phyloP scores from a whole-genome alignment of 139 green algal genomes.

The Picochlorum sp. region DNA sequence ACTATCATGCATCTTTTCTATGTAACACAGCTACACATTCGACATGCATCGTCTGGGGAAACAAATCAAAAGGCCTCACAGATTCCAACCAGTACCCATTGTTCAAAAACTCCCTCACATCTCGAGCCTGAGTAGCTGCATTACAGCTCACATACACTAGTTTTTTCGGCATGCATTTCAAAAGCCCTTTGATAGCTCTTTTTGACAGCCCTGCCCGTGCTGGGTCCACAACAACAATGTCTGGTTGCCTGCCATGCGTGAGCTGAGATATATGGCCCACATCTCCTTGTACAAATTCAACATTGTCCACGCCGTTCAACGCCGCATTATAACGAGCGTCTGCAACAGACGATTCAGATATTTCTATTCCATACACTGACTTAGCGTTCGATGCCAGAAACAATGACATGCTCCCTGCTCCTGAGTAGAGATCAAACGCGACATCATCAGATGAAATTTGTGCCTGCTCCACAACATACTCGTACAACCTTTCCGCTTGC shows the following conservation, averaged over 20 bases:
- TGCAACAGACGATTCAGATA: conserved; percentile 20
- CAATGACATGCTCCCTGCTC: conserved; percentile 75
- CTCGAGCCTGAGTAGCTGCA: conserved; percentile 52
- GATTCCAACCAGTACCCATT: conserved; percentile 42
- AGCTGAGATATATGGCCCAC: conserved; percentile 24
- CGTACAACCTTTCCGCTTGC: conserved; percentile 66
- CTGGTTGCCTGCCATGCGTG: conserved; percentile 11
- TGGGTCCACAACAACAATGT: conserved; percentile 65
- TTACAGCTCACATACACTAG: conserved; percentile 91
- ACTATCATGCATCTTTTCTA: not conserved
- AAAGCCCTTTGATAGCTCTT: conserved; percentile 44
- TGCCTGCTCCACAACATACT: conserved; percentile 33
- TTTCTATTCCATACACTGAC: conserved; percentile 51
- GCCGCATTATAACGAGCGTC: conserved; percentile 61
- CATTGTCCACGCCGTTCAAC: conserved; percentile 68
- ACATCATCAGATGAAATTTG: conserved; percentile 23
- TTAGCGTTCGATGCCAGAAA: conserved; percentile 44
- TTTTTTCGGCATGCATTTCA: conserved; percentile 31
- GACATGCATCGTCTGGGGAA: conserved; percentile 75
- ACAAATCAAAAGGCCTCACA: conserved; percentile 69
- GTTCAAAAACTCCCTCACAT: conserved; percentile 42
- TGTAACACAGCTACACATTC: conserved; percentile 67
- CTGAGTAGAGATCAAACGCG: conserved; percentile 85
- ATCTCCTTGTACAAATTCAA: conserved; percentile 42
- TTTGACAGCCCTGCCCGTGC: conserved; percentile 57